phyloP scores from a whole-genome alignment of 306 rosid genomes.

The Pyrus communis region DNA sequence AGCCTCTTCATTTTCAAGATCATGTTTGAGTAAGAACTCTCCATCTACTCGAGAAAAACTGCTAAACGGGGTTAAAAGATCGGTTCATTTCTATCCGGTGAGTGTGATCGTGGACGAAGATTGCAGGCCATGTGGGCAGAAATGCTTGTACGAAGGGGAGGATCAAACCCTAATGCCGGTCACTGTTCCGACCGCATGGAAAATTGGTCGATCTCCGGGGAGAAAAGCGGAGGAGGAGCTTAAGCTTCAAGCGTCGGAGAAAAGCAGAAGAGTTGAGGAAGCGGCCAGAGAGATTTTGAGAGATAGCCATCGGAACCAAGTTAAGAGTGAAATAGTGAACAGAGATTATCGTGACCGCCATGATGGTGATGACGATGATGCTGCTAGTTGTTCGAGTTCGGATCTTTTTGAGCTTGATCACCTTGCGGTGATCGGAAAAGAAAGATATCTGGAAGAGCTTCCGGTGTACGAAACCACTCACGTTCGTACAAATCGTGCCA shows the following conservation, averaged over 20 bases:
- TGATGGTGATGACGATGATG: constrained; percentile 44
- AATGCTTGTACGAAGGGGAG: constrained; percentile 40
- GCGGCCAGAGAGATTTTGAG: constrained; percentile 42
- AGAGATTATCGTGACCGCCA: constrained; percentile 17
- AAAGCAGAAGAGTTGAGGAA: constrained; percentile 28
- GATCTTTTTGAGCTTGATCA: constrained; percentile 98
- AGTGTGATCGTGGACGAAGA: constrained; percentile 73
- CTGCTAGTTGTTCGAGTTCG: constrained; percentile 74
- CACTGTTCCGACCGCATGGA: constrained; percentile 53
- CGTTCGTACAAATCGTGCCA: constrained; percentile 53
- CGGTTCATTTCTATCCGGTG: constrained; percentile 73
- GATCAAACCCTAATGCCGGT: constrained; percentile 24
- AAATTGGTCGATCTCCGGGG: constrained; percentile 33
- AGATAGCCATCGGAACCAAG: constrained; percentile 44
- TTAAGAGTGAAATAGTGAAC: constrained; percentile 27
- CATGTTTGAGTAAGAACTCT: constrained; percentile 71
- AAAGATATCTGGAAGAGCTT: constrained; percentile 62
- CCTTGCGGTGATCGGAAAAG: constrained; percentile 27
- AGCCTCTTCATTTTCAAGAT: constrained; percentile 63
- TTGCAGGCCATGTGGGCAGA: constrained; percentile 52
- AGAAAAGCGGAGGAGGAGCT: constrained; percentile 27
- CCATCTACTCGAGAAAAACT: constrained; percentile 43
- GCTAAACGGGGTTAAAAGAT: constrained; percentile 47
- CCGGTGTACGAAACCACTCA: constrained; percentile 87
- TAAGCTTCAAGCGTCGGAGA: constrained; percentile 21